These are phyloP conservation scores for Arthrobotrys conoides DNA, from an alignment of 2,329 filamentous ascomycete genomes.

Conservation along the genomic window DNA sequence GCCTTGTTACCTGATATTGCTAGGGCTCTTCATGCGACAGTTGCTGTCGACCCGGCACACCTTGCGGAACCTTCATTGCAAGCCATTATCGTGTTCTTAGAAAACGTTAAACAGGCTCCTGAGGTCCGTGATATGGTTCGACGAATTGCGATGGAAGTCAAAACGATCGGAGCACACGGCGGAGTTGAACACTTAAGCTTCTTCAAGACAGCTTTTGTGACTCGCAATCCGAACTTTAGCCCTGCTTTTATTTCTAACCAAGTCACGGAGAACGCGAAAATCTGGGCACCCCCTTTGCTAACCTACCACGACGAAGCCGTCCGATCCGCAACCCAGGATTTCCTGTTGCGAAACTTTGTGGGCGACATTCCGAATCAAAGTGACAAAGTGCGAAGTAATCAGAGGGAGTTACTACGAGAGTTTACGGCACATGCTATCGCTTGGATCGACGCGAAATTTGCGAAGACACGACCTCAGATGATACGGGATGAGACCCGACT, in stretches of 20 bases:
- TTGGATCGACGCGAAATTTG: conserved; percentile 59
- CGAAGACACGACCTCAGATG: conserved; percentile 51
- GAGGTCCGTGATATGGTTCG: conserved; percentile 64
- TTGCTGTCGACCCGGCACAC: conserved; percentile 64
- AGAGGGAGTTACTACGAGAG: conserved; percentile 46
- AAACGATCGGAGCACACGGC: conserved; percentile 70
- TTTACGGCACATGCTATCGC: conserved; percentile 33
- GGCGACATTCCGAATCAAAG: conserved; percentile 53
- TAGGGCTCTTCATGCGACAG: conserved; percentile 57
- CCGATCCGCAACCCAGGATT: conserved; percentile 68
- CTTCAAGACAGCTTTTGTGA: conserved; percentile 66
- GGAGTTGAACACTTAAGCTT: conserved; percentile 70
- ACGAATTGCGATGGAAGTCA: conserved; percentile 68
- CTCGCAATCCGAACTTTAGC: conserved; percentile 51
- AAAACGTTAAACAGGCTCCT: conserved; percentile 66
- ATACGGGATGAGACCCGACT: conserved; percentile 56
- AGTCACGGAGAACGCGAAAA: conserved; percentile 65
- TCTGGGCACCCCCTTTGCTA: conserved; percentile 72
- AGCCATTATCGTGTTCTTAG: conserved; percentile 66
- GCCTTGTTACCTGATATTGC: conserved; percentile 39
- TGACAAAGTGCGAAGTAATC: conserved; percentile 51
- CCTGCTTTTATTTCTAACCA: conserved; percentile 45
- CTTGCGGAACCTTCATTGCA: conserved; percentile 69
- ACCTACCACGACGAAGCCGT: conserved; percentile 70
- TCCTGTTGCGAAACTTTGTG: conserved; percentile 62